These are phyloP conservation scores for Pugionium dolabratum DNA, from an alignment of 345 rosid species.

Conservation along the genomic window DNA sequence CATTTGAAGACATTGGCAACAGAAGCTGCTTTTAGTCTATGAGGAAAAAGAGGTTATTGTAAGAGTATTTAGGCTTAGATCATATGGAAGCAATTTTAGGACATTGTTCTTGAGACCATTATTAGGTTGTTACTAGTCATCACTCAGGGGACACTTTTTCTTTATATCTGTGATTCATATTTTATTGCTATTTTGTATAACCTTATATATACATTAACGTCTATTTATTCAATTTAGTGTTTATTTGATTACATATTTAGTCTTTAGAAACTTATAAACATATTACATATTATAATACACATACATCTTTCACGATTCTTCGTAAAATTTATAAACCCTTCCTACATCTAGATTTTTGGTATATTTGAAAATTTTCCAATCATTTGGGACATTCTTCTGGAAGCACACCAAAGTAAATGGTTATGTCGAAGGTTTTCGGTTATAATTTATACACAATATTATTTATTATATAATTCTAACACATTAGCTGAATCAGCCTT, in stretches of 20 bases:
- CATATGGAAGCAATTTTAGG: slow-evolving; percentile 34
- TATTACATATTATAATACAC: too few relatives aligned
- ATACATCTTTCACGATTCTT: too few relatives aligned
- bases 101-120: slow-evolving; percentile 25
- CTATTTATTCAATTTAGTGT: slow-evolving; percentile 4
- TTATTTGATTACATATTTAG: neutral
- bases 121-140: slow-evolving; percentile 20
- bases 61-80: slow-evolving; percentile 35
- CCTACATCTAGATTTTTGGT: too few relatives aligned
- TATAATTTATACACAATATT: too few relatives aligned
- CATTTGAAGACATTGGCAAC: slow-evolving; percentile 24
- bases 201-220: slow-evolving; percentile 4
- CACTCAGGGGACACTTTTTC: neutral
- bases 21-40: neutral
- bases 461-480: too few relatives aligned
- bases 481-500: too few relatives aligned
- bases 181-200: slow-evolving; percentile 19
- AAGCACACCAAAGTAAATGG: too few relatives aligned
- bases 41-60: slow-evolving; percentile 16
- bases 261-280: too few relatives aligned
- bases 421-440: too few relatives aligned
- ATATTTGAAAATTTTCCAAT: too few relatives aligned
- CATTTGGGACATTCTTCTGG: too few relatives aligned
- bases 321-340: too few relatives aligned
- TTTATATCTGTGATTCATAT: slow-evolving; percentile 19